Evolutionary conservation across 1,139 yeast species (phyloP), one percentile per base, ranked within the genome.

Genomic region (Diutina siamensis): DNA sequence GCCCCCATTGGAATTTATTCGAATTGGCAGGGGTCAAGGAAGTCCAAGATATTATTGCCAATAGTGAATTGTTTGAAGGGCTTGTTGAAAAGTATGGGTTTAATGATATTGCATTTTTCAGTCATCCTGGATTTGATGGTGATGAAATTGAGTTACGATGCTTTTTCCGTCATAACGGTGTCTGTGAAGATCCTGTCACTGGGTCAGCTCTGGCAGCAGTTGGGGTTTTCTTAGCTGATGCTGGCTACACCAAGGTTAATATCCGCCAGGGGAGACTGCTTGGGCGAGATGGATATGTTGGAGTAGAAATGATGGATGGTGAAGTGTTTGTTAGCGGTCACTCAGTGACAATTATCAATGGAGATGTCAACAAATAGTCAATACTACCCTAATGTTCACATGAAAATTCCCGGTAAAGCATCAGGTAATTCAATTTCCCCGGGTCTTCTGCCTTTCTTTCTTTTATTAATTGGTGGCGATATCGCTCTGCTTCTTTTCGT

Each of bases 121-220:
- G 75, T 4, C 53, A 57, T 40, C 34, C 34, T 13, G 15, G 15
- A n/a, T 31, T 31, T 31, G 15, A 35, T 12, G 53, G 47, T 27
- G 57, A 50, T 50, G 58, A 48, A 4, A 31, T 49, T 17, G 70
- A 64, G 51, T 52, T 59, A 47, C 62, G 79, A 50, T 68, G 71
- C 10, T 68, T 72, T 52, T 68, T 69, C 2, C 70, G 72, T 1
- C 46, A 36, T 2, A 51, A 49, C 3, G 67, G 64, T 1, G 42
- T 52, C 19, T 25, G 28, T 25, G 79, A 74, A 50, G 79, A 73
- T 53, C 77, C 78, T 1, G 78, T 71, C 3, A 73, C 78, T 55
- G 79, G 78, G 2, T 64, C 72, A 50, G 78, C 78, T 12, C 63
- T 71, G n/a, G 73, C 63, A 46, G 59, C 72, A 48, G 49, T 63